Evolutionary conservation across 1,284 basidiomycete species (phyloP), one percentile per base, ranked within the genome.

Genomic region (Rhodotorula sp.): DNA sequence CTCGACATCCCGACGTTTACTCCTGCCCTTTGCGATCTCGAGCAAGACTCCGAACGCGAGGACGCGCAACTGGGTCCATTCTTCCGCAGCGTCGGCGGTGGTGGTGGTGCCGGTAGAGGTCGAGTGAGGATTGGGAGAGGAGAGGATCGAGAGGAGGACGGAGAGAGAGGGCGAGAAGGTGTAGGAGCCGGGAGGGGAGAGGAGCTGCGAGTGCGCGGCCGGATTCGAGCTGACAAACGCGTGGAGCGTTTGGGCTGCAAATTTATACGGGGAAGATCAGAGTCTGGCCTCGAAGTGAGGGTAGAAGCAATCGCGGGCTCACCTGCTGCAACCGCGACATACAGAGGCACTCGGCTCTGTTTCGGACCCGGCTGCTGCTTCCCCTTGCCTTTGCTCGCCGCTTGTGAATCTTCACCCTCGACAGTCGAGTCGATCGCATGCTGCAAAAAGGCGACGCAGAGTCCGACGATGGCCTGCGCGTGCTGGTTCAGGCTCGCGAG

Each of bases 21-120:
- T 60, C n/a, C 69, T 58, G 2, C 60, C 51, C 48, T 72, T 73
- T 2, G 74, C 66, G 20, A 77, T 37, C 60, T 77, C 73, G 56
- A 76, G 74, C 48, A 76, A 29, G 14, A 66, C 66, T 8, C 77
- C 77, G 62, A 77, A 74, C 18, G 70, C 48, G 44, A 77, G 64
- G 17, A 77, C 74, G 42, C 71, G 64, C 18, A 77, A 60, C 24
- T 70, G 69, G 5, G 54, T 46, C 66, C 64, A 70, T 45, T 71
- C 70, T 22, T 67, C 65, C 5, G 68, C 51, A 10, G 37, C 33
- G 8, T 67, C 15, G 18, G 62, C 24, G 51, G 51, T n/a, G 1
- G 65, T 29, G 15, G 59, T 7, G 45, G 62, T 1, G 4, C 48
- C 44, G 2, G 60, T 33, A 26, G 49, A 46, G 14, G 56, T 14